Percentiles rank a stretch among this genome's conserved stretches.
Evolutionary conservation across 805 yeast species (phyloP).

Genomic region (Ogataea henricii): DNA sequence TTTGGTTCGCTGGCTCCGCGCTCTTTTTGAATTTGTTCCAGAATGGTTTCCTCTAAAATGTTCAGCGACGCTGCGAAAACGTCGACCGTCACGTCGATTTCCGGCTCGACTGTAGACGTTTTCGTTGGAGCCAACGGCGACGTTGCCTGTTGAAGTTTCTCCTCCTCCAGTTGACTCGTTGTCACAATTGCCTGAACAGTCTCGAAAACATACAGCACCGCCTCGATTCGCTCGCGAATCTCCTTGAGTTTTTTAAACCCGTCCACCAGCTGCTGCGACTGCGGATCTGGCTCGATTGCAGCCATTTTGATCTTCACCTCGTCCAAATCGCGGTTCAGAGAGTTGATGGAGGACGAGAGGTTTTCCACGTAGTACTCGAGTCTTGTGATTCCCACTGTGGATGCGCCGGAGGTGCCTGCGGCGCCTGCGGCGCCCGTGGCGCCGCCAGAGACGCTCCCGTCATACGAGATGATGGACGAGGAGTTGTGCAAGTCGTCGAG

Average conservation of each 20-base stretch:
- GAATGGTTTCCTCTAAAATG: constrained; percentile 47
- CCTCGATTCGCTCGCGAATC: constrained; percentile 46
- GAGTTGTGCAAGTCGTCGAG: constrained; percentile 50
- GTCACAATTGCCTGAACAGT: constrained; percentile 43
- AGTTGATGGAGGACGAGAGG: constrained; percentile 55
- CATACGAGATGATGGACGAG: constrained; percentile 49
- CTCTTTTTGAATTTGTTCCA: constrained; percentile 40
- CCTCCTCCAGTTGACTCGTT: constrained; percentile 29
- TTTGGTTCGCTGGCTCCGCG: constrained; percentile 33
- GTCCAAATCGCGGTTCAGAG: constrained; percentile 51
- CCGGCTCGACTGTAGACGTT: background rate
- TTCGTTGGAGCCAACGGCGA: constrained; percentile 17
- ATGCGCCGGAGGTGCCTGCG: constrained; percentile 1
- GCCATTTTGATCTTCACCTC: constrained; percentile 33
- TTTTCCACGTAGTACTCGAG: constrained; percentile 68
- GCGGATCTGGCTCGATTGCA: constrained; percentile 4
- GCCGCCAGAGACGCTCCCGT: constrained; percentile 6
- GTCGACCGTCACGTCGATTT: constrained; percentile 24
- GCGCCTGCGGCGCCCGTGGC: constrained; percentile 12
- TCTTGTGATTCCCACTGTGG: constrained; percentile 49
- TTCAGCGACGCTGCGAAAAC: constrained; percentile 41
- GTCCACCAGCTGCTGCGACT: constrained; percentile 28
- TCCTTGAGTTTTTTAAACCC: constrained; percentile 46
- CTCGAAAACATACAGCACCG: constrained; percentile 50
- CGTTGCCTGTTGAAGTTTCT: constrained; percentile 5